Evolutionary conservation across 345 rosid species (phyloP), one percentile per base, ranked within the genome.

Genomic region (Brassica juncea): DNA sequence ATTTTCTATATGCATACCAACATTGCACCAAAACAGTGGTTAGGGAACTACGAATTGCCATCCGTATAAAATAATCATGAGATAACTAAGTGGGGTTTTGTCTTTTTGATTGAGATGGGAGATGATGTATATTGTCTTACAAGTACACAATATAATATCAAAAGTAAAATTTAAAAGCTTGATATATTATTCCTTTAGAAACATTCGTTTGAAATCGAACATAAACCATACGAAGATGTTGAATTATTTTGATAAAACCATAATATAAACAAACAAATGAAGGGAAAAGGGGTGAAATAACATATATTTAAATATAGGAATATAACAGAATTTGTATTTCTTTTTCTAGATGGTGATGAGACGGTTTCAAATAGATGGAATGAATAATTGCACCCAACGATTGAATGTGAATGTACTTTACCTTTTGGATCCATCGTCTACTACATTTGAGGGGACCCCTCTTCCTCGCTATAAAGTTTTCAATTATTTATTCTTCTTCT

Each of bases 371-470:
- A 84, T 86, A 87, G 73, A 88, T 82, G 90, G 89, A 81, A 88
- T 84, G 88, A 92, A 89, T 92, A 88, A 91, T 94, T 92, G 95
- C 90, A 86, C 80, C 90, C 82, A 81, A 72, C 75, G 80, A 75
- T 80, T 60, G 63, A 34, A 73, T 54, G 76, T 57, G 71, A 64
- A 74, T 74, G 87, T 89, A 89, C 87, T 86, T 86, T 66, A 84
- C 82, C 91, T 90, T 90, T 88, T 81, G 87, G 88, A 86, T 87
- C 81, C 87, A 88, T 93, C 87, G 84, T 80, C 80, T 80, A 80
- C 54, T 70, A 55, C 68, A 80, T 80, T 75, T 75, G 59, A 75
- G 80, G 86, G 92, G 87, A 70, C 88, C 89, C 80, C 57, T 72
- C 75, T 66, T 70, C 68, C 27, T 70, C 68, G 21, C 76, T 42